These are phyloP conservation scores for Seiridium unicorne DNA, from an alignment of 2,329 filamentous ascomycete species.

Conservation along the genomic window DNA sequence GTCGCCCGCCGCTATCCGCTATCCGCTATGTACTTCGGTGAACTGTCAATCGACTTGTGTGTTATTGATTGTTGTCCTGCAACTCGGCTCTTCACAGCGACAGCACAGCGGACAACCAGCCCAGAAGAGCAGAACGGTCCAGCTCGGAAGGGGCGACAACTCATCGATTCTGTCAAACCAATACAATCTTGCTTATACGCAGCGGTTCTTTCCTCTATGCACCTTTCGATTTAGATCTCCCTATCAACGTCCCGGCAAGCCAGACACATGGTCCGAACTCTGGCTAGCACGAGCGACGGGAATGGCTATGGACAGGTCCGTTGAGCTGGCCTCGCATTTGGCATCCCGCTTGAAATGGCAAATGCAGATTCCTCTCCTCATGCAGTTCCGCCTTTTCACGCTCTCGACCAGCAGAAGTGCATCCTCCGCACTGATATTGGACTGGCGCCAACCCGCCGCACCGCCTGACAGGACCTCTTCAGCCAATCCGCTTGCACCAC, in stretches of 20 bases:
- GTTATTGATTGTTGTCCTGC: background rate
- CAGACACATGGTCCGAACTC: background rate
- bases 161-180: background rate
- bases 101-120: background rate
- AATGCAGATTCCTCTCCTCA: background rate
- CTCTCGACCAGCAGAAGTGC: background rate
- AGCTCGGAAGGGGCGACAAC: background rate
- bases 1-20: background rate
- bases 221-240: background rate
- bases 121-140: background rate
- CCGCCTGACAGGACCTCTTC: background rate
- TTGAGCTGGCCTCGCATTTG: conserved; percentile 5
- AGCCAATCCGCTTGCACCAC: conserved; percentile 30
- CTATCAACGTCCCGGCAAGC: background rate
- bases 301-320: background rate
- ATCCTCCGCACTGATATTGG: background rate
- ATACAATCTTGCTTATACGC: background rate
- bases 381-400: background rate
- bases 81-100: conserved; percentile 1
- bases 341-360: background rate
- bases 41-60: background rate
- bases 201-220: no score
- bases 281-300: background rate
- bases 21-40: background rate
- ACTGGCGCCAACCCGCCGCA: conserved; percentile 6